A percentile compares a stretch with the other conserved stretches of the same genome.
Conservation (phyloP, 345 rosid genomes). For the Theobroma cacao region DNA sequence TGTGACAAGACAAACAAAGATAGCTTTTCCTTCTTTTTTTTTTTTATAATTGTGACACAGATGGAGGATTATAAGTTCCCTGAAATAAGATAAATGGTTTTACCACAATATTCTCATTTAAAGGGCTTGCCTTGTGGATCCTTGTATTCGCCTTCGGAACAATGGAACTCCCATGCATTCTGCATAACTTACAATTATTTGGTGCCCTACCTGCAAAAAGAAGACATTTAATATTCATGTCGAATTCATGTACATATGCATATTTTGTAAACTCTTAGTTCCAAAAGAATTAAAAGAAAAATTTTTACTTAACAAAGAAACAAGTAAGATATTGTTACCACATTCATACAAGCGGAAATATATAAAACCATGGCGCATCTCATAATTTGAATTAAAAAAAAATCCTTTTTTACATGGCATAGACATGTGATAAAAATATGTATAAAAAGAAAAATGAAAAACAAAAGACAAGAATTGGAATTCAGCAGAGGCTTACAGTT, state of each 20-base stretch:
- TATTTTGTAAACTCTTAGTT: neutral
- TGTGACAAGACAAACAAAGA: neutral
- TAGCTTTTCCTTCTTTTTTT: neutral
- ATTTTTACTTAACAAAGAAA: neutral
- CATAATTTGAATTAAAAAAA: slow-evolving; percentile 23
- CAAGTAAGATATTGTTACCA: neutral
- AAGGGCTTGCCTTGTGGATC: slow-evolving; percentile 73
- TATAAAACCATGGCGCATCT: neutral
- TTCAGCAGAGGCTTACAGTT: slow-evolving; percentile 3
- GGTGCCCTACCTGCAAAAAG: slow-evolving; percentile 78
- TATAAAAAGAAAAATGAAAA: too few relatives aligned
- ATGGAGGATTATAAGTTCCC: neutral
- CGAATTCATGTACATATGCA: neutral
- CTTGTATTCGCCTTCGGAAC: slow-evolving; percentile 74
- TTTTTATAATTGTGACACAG: neutral
- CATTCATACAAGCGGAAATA: neutral
- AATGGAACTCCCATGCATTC: slow-evolving; percentile 90
- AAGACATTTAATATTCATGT: neutral
- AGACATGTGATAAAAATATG: too few relatives aligned
- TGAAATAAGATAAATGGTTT: slow-evolving; percentile 15
- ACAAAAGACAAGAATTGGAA: neutral
- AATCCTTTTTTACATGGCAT: neutral
- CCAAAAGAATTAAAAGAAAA: neutral
- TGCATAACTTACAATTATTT: slow-evolving; percentile 78
- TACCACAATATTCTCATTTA: slow-evolving; percentile 20